These are phyloP conservation scores for Cryptosporidium ubiquitum DNA, from an alignment of 169 alveolate species.

Conservation along the genomic window DNA sequence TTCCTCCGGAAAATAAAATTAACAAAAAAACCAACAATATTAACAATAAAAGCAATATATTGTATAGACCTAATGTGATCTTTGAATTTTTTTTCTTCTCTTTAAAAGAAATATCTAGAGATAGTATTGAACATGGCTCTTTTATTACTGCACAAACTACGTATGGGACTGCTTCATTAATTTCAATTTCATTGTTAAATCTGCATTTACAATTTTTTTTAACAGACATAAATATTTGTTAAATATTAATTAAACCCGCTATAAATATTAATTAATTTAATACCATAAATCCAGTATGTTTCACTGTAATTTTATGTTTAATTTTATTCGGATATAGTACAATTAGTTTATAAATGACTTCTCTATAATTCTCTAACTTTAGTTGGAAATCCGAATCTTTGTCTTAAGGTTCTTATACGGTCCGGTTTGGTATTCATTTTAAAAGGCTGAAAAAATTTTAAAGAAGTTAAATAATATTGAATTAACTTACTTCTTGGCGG, in stretches of 20 bases:
- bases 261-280: neutral
- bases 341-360: neutral
- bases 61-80: constrained; percentile 44
- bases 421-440: neutral
- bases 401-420: constrained; percentile 40
- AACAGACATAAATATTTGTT: neutral
- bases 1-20: constrained; percentile 64
- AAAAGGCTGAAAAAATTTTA: neutral
- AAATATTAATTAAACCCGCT: neutral
- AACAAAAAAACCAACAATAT: constrained; percentile 59
- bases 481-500: constrained; percentile 40
- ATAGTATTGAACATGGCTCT: constrained; percentile 44
- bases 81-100: constrained; percentile 43
- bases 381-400: constrained; percentile 66
- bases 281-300: neutral
- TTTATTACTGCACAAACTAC: constrained; percentile 18
- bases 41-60: constrained; percentile 14
- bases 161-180: constrained; percentile 50
- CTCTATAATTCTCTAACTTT: constrained; percentile 21
- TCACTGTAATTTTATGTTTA: neutral
- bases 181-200: neutral
- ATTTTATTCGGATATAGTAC: neutral
- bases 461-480: neutral
- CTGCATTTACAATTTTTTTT: constrained; percentile 6
- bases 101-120: constrained; percentile 12